Evolutionary conservation across 331 rosid genomes (phyloP).

Genomic region (Pyrus hybrid): DNA sequence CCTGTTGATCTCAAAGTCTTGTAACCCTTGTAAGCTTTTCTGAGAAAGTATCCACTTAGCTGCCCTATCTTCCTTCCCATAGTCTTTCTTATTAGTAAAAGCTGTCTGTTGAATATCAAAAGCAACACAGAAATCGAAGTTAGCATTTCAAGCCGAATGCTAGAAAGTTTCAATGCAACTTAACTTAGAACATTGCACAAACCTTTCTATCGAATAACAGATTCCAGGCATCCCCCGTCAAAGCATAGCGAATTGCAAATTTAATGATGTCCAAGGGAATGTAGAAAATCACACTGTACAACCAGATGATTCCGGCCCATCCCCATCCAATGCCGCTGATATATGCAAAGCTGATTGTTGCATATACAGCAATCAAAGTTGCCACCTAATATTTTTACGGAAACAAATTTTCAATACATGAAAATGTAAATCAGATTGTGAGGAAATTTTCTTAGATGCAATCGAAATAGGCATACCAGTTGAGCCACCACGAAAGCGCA

Average conservation of each 20-base stretch:
- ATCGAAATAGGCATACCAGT: slow-evolving; percentile 38
- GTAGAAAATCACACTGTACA: slow-evolving; percentile 67
- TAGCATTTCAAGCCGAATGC: neutral
- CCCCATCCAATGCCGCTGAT: slow-evolving; percentile 81
- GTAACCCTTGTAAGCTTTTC: slow-evolving; percentile 58
- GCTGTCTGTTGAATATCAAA: slow-evolving; percentile 58
- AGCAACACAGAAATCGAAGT: neutral
- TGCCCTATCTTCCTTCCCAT: slow-evolving; percentile 66
- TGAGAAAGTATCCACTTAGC: slow-evolving; percentile 72
- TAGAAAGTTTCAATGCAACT: neutral
- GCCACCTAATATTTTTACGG: slow-evolving; percentile 50
- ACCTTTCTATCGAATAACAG: slow-evolving; percentile 80
- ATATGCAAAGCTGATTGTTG: slow-evolving; percentile 58
- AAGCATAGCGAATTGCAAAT: slow-evolving; percentile 59
- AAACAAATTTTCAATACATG: neutral
- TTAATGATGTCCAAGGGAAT: slow-evolving; percentile 69
- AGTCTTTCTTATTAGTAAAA: slow-evolving; percentile 67
- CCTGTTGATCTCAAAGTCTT: slow-evolving; percentile 22
- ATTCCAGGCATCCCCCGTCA: slow-evolving; percentile 91
- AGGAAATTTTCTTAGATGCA: no score
- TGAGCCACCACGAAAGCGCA: slow-evolving; percentile 81
- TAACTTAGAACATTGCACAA: neutral
- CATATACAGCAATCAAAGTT: slow-evolving; percentile 73
- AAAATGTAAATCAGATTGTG: neutral
- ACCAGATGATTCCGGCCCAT: slow-evolving; percentile 88